Evolutionary conservation across 495 filamentous ascomycete genomes (phyloP), one percentile per base, ranked within the genome.

Genomic region (Parathielavia appendiculata): DNA sequence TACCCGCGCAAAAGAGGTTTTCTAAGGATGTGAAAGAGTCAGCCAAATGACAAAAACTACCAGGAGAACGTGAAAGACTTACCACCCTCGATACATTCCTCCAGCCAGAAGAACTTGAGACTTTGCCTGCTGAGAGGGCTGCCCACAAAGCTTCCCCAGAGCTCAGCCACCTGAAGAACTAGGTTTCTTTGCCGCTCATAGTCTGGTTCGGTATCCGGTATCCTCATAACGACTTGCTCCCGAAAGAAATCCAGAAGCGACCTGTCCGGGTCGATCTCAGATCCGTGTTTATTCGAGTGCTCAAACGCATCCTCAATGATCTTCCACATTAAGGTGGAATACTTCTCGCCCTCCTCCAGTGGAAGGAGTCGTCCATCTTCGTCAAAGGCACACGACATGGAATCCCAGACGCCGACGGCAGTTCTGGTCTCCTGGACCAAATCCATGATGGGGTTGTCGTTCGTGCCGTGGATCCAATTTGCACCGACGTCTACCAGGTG

Each of bases 381-480:
- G 51, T 88, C 85, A 58, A 88, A 84, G 5, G 88, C 57, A 10
- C 79, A 73, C 36, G 82, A 76, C 10, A 69, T 67, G 11, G 79
- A 81, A 32, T 85, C 83, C 76, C 79, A 84, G 52, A 75, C 76
- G 56, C 85, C 79, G 14, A 82, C 73, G 1, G 70, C 59, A 0
- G 89, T 90, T 4, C 79, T 71, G 0, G 87, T 90, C 64, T 83
- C 72, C 60, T 82, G 78, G 14, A 90, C 91, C 34, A 98, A 78
- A 36, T 87, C 80, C 53, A 88, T 70, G 43, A 98, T 92, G 6
- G 93, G 92, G 67, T 96, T 98, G 49, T 87, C 73, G 1, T 85
- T 79, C 0, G 88, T 87, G 38, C 93, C 93, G 70, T 97, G 92
- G 26, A 96, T 95, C 92, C 92, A 97, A 66, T 97, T 97, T 8